phyloP scores from a whole-genome alignment of 73 alveolate genomes.

The Tetrahymena elliotti region DNA sequence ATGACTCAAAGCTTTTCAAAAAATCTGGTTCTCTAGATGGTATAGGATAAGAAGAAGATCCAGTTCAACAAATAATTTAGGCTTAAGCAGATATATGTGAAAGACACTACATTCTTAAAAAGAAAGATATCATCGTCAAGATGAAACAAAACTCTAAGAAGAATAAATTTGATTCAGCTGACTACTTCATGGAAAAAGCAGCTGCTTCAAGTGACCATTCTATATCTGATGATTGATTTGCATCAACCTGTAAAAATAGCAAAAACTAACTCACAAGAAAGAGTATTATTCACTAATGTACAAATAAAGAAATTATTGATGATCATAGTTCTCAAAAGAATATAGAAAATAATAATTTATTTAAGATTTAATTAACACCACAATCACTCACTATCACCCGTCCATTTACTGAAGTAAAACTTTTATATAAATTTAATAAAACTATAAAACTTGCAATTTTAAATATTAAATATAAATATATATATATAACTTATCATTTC shows the following conservation, averaged over 20 bases:
- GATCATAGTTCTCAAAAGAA: not conserved
- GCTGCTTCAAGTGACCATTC: not conserved
- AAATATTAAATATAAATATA: no score
- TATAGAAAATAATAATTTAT: no score
- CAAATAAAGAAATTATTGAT: no score
- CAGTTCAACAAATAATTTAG: not conserved
- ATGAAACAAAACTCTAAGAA: not conserved
- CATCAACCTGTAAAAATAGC: not conserved
- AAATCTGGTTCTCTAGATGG: not conserved
- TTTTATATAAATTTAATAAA: no score
- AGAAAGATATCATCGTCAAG: not conserved
- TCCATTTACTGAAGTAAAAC: no score
- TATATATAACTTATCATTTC: not conserved
- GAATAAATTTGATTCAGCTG: not conserved
- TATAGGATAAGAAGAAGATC: not conserved
- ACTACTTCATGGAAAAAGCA: not conserved
- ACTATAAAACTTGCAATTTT: not conserved
- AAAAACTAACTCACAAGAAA: no score
- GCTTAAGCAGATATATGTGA: not conserved
- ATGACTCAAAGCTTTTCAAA: not conserved
- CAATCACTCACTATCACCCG: not conserved
- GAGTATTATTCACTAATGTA: no score
- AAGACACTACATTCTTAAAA: not conserved
- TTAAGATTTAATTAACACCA: not conserved
- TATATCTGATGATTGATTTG: not conserved